Conservation (phyloP, 352 stramenopile genomes). For the Globisporangium recalcitrans region DNA sequence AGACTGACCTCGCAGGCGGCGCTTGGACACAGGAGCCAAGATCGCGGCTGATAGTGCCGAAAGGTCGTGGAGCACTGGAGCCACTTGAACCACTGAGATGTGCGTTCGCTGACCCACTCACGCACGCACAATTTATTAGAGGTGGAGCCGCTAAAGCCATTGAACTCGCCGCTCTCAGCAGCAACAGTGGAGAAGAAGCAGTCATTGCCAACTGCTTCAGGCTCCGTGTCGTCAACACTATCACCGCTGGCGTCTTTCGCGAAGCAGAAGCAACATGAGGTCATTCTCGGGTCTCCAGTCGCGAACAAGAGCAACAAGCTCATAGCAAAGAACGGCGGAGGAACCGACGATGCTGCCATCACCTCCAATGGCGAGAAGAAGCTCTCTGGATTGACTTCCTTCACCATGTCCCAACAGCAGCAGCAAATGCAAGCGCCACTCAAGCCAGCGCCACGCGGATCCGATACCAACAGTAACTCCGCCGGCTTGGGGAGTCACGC, state of each 20-base stretch:
- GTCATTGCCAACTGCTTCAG: background rate
- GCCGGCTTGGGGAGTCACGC: background rate
- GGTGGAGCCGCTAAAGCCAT: slow-evolving; percentile 11
- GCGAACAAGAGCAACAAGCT: background rate
- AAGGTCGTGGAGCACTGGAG: too few relatives aligned
- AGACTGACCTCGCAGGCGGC: background rate
- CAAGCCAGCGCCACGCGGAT: background rate
- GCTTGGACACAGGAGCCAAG: background rate
- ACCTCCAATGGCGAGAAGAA: background rate
- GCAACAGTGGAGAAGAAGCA: background rate
- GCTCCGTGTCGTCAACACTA: background rate
- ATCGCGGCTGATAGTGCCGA: background rate
- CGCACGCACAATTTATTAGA: too few relatives aligned
- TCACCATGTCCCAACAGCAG: slow-evolving; percentile 9
- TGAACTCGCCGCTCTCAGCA: background rate
- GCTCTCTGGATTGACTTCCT: slow-evolving; percentile 11
- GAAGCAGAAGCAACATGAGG: slow-evolving; percentile 2
- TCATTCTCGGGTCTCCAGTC: background rate
- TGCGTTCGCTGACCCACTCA: background rate
- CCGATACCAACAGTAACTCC: background rate
- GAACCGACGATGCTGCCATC: background rate
- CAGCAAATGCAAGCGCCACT: background rate
- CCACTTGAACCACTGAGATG: too few relatives aligned
- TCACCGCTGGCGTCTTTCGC: slow-evolving; percentile 5
- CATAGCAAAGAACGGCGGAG: background rate